Evolutionary conservation across 106 monocot genomes (phyloP), one percentile per base, ranked within the genome.

Genomic region (Allium cepa): DNA sequence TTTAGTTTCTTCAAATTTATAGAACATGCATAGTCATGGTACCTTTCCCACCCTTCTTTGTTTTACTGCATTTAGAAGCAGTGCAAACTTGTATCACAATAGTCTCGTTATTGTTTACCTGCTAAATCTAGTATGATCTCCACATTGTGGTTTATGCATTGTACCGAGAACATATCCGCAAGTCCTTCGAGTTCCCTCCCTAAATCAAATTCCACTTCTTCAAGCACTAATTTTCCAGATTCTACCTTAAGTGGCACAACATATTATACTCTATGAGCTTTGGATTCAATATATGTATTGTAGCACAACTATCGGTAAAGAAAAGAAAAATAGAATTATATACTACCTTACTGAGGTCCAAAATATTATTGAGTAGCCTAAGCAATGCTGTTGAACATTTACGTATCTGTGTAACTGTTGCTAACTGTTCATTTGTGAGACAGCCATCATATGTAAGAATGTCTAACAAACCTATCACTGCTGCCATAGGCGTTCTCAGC

Each of bases 151-250:
- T 78, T 85, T 51, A 71, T 64, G 63, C 71, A 78, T 46, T 85
- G 80, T 66, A 81, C 85, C 45, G 80, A 85, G 62, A 85, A 85
- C 71, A 80, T 85, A 64, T 80, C 80, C 22, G 77, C 71, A n/a
- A 85, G 70, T 61, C 85, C 85, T 78, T 85, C 85, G 59, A 85
- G 85, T 71, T 85, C 80, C 50, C 60, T 53, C 60, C 80, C 70
- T 70, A 85, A 78, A 53, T 85, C 80, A 85, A 85, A 85, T 46
- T 85, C 85, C 71, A 70, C 75, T 78, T 85, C 85, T 70, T 85
- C 85, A 71, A 85, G 71, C 49, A 85, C 60, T 50, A 85, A 69
- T 62, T 85, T 85, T 55, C 85, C 85, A 68, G 85, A 80, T 74
- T 85, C 85, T 64, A 85, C 85, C 85, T 85, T 49, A 49, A 76